Evolutionary conservation across 192 early-diverging fungal genomes (phyloP), one percentile per base, ranked within the genome.

Genomic region (Gigaspora rosea): DNA sequence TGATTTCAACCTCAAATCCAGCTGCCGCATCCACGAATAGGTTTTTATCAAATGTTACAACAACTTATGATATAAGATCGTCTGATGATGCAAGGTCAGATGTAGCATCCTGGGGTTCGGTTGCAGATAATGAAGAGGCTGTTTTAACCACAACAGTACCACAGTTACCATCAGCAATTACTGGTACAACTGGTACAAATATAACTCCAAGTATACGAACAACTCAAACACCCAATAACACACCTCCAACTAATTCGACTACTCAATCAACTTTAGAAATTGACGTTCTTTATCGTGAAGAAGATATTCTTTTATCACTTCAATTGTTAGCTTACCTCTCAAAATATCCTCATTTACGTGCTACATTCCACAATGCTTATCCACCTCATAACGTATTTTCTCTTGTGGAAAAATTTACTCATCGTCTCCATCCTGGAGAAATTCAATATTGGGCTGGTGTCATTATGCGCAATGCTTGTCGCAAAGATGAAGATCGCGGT

Each of bases 311-410:
- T 41, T 86, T 94, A 54, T 89, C 94, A 4, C 84, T 94, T 71
- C 95, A 96, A 82, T 84, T 98, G 15, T 86, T 96, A 12, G 94
- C 94, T 46, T 95, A 95, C 75, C 89, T 98, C 11, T 93, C 91
- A 66, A 98, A 98, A 81, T 96, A 95, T 80, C 91, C 93, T 32
- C 87, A 91, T 8, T 86, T 95, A 71, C 91, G 96, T n/a, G 86
- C 82, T 6, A 79, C 85, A 5, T 86, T 89, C 58, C 86, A 88
- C 59, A 83, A 82, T 13, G 80, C 83, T 13, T 73, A 84, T 46
- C 80, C 85, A 27, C 83, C 79, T 51, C 82, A 82, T 22, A 91
- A 94, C 64, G 90, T 94, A n/a, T 93, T 94, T 84, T 87, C 90
- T 6, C 84, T 92, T 16, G 93, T 94, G 4, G 92, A 94, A 78